Evolutionary conservation across 2,329 filamentous ascomycete genomes (phyloP), one percentile per base, ranked within the genome.

Genomic region (Xylariaceae sp.): DNA sequence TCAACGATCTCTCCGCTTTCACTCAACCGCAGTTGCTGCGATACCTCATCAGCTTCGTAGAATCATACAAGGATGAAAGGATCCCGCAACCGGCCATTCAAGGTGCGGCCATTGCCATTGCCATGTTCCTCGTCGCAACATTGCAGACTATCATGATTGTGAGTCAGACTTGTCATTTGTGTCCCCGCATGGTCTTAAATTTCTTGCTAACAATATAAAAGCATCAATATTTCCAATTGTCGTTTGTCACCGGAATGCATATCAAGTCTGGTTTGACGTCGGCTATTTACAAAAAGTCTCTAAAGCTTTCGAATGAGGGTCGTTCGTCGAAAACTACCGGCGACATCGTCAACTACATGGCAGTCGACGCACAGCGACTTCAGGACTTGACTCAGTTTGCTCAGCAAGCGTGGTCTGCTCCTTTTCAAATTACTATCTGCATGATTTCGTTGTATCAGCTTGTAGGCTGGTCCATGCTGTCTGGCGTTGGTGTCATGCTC

Each of bases 281-380:
- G 1, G 85, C 92, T 59, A 97, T 99, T 65, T 99, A 99, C 74
- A 84, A 87, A 60, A 99, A 99, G 76, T 89, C 92, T 0, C 81
- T 97, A 63, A 88, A 85, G 64, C 80, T 99, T 15, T 97, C 93
- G 4, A 97, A 96, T 68, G 94, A 99, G 75, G 94, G 94, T 7
- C 85, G 93, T 56, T 83, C 92, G 1, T 77, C 86, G 50, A 97
- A 97, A 76, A 90, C 90, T 0, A 99, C 94, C 0, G 94, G 94
- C 59, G 95, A 99, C 70, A 97, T 99, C 70, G 94, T 99, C 73
- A 99, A 99, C 72, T 94, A 96, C 76, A 99, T 99, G 93, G 94
- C 95, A 51, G 93, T 99, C 8, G 94, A 99, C 72, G 93, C 93
- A 11, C 94, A 99, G 75, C 88, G 95, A 65, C 82, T 99, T 15